Evolutionary conservation across 345 rosid genomes (phyloP), one percentile per base, ranked within the genome.

Genomic region (Trapa bicornis): DNA sequence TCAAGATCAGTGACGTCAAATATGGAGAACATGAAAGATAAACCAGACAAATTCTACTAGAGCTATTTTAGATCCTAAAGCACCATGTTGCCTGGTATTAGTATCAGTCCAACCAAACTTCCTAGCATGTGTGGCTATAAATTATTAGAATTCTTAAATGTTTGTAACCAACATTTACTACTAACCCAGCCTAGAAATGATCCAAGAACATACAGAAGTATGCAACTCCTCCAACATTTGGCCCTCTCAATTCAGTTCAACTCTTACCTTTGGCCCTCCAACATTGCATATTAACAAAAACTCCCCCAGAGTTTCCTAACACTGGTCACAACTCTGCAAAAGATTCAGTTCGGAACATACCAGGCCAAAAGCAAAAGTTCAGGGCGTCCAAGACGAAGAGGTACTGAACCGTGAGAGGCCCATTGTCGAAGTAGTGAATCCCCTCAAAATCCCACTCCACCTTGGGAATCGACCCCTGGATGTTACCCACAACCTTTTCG

Each of bases 351-450:
- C 2, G 2, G 17, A 17, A 47, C 67, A n/a, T 69, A 89, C 92
- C 96, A 45, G 96, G 92, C 96, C 96, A 86, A 61, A 89, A 89
- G 70, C 96, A 89, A 70, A 89, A 89, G 78, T 87, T 89, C 71
- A 89, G 47, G 66, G 96, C 81, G 75, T 89, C 96, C 76, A 89
- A 70, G 64, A 86, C 96, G 50, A 89, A 79, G n/a, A 89, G 86
- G 71, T 89, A 88, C 79, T 86, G 96, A 61, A 85, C 86, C 37
- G 96, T 82, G 48, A 87, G 88, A 1, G 90, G 84, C 17, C 90
- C 89, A 67, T 70, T 70, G 68, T 87, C 92, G 63, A 86, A 85
- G 70, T 83, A 89, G 74, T 89, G 96, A 81, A 86, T 89, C 76
- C 92, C 92, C 80, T 89, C 96, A 61, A 76, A 89, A 78, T 89